Evolutionary conservation across 352 stramenopile genomes (phyloP).

Genomic region (Pythium dissotocum): DNA sequence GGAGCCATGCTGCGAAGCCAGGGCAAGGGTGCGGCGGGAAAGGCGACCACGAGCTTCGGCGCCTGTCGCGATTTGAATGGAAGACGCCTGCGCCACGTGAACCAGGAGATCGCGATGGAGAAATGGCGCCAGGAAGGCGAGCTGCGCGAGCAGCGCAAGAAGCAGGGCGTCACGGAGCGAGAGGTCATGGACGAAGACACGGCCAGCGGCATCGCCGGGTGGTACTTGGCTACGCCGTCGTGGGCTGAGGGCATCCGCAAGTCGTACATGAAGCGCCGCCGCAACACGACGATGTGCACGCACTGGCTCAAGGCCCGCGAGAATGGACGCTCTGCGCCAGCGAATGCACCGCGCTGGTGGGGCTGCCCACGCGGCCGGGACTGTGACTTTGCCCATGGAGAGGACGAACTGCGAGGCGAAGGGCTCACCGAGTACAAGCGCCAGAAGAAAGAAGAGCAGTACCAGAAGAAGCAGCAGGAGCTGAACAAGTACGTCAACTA

Average conservation of each 20-base stretch:
- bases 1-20: slow-evolving; percentile 82
- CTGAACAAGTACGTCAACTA: slow-evolving; percentile 76
- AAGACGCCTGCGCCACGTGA: slow-evolving; percentile 80
- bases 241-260: slow-evolving; percentile 84
- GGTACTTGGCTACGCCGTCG: slow-evolving; percentile 80
- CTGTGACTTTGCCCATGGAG: slow-evolving; percentile 85
- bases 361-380: slow-evolving; percentile 77
- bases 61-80: slow-evolving; percentile 81
- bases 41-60: slow-evolving; percentile 76
- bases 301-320: slow-evolving; percentile 70
- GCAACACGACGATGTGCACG: slow-evolving; percentile 76
- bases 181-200: slow-evolving; percentile 83
- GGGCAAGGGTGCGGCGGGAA: slow-evolving; percentile 70
- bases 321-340: slow-evolving; percentile 39
- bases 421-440: slow-evolving; percentile 70
- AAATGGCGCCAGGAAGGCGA: slow-evolving; percentile 76
- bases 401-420: slow-evolving; percentile 69
- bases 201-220: slow-evolving; percentile 78
- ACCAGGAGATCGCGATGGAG: slow-evolving; percentile 83
- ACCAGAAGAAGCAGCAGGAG: slow-evolving; percentile 62
- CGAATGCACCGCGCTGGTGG: slow-evolving; percentile 71
- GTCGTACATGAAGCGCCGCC: slow-evolving; percentile 83
- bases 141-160: slow-evolving; percentile 44
- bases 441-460: slow-evolving; percentile 57
- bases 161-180: slow-evolving; percentile 52